Evolutionary conservation across 768 basidiomycete species (phyloP), one percentile per base, ranked within the genome.

Genomic region (Saitozyma sp.): DNA sequence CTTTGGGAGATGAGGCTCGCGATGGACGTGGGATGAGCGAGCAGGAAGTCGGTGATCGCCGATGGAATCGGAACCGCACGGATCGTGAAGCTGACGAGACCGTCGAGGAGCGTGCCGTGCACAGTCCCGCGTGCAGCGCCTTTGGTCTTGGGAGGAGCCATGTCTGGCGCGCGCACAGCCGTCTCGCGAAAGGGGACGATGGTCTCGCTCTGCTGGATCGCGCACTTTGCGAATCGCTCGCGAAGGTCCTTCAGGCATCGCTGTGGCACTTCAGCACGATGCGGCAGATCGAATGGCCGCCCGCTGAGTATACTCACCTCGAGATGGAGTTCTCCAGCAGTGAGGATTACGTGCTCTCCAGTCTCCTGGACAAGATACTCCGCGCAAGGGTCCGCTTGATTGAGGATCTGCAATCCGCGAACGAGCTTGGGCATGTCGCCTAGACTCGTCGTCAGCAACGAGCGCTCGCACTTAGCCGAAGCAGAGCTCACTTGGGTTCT

Each of bases 131-230:
- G 84, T 16, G 84, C 81, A 0, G 86, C 86, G 68, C 85, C 86
- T 11, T 75, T 74, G 0, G 86, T 88, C 79, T 91, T 96, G 0
- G 88, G 86, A 3, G 90, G 87, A 0, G 86, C 85, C 91, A 96
- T 95, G 71, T 97, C 95, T 92, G 83, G 74, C 3, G 84, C 91
- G 69, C 86, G 89, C 13, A 95, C 85, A 0, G 91, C 90, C 0
- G 96, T 97, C 80, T 98, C 96, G 46, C 96, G 85, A 83, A 97
- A 99, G 10, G 96, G 96, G 3, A 99, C 96, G 61, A 98, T 97
- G 0, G 94, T 93, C 70, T 92, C 87, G 1, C 94, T 97, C 1
- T 89, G 88, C 69, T 93, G 92, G 39, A 99, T 93, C 52, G 91
- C 91, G 41, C 97, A 87, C 63, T 87, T 85, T 2, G 96, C 95